A percentile compares a stretch with the other conserved stretches of the same genome.
Evolutionary conservation across 176 grass and related monocot genomes (phyloP).

Genomic region (Aegilops speltoides): DNA sequence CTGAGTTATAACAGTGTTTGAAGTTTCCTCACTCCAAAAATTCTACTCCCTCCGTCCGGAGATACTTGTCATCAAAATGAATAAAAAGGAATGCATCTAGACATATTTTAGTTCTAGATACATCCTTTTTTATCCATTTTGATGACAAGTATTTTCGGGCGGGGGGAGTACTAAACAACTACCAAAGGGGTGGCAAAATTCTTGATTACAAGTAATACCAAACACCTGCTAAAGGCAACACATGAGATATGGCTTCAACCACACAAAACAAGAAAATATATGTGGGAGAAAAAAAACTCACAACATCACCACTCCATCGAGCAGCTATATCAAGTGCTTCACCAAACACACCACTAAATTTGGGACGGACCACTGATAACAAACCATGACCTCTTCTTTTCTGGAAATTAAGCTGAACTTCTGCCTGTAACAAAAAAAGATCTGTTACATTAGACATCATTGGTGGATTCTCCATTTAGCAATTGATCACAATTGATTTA

Average conservation of each 20-base stretch:
- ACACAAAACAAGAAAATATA: not conserved
- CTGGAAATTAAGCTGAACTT: constrained; percentile 98
- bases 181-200: not conserved
- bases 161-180: not conserved
- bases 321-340: constrained; percentile 96
- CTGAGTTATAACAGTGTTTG: not conserved
- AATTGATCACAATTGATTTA: constrained; percentile 7
- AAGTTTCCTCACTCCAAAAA: constrained; percentile 13
- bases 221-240: not conserved
- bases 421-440: constrained; percentile 69
- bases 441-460: constrained; percentile 1
- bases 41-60: too few species aligned
- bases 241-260: constrained; percentile 9
- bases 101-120: too few species aligned
- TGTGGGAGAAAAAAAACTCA: constrained; percentile 55
- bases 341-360: constrained; percentile 95
- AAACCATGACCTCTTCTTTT: constrained; percentile 97
- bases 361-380: constrained; percentile 82
- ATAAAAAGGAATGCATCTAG: too few species aligned
- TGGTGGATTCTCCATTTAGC: not conserved
- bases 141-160: too few species aligned
- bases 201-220: constrained; percentile 10
- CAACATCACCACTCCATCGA: constrained; percentile 99
- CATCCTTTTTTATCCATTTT: too few species aligned
- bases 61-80: too few species aligned